A percentile compares a stretch with the other conserved stretches of the same genome.
These are phyloP conservation scores for Kingdonia uniflora DNA, from an alignment of 164 flowering plant species.

Conservation along the genomic window DNA sequence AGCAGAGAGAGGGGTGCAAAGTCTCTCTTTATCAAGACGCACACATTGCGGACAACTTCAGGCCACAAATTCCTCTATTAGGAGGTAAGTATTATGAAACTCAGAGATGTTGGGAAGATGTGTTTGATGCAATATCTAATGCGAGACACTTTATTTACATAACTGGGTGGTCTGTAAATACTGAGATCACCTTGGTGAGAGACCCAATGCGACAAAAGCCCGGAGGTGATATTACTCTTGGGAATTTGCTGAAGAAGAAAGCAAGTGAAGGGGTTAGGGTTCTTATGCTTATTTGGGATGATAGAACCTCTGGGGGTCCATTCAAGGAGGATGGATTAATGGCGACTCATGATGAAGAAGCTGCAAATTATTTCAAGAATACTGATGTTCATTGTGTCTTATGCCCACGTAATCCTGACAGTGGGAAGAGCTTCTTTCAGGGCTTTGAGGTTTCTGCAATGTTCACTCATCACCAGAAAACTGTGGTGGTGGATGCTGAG, in stretches of 20 bases:
- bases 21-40: conserved; percentile 8
- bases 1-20: conserved; percentile 4
- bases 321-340: conserved; percentile 5
- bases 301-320: not conserved
- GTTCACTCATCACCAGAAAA: conserved; percentile 8
- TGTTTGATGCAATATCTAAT: conserved; percentile 5
- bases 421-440: conserved; percentile 3
- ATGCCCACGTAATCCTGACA: conserved; percentile 3
- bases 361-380: not conserved
- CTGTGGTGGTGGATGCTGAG: conserved; percentile 1
- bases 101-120: conserved; percentile 6
- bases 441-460: conserved; percentile 2
- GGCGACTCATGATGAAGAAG: conserved; percentile 4
- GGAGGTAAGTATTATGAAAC: conserved; percentile 1
- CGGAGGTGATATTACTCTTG: conserved; percentile 2
- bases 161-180: conserved; percentile 4
- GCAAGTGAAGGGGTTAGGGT: conserved; percentile 6
- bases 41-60: conserved; percentile 1
- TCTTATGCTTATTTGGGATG: conserved; percentile 4
- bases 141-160: conserved; percentile 3
- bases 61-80: not conserved
- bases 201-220: not conserved
- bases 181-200: conserved; percentile 6
- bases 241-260: conserved; percentile 4
- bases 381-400: conserved; percentile 1